Evolutionary conservation across 2,329 filamentous ascomycete species (phyloP).

Genomic region (Curvularia lunata): DNA sequence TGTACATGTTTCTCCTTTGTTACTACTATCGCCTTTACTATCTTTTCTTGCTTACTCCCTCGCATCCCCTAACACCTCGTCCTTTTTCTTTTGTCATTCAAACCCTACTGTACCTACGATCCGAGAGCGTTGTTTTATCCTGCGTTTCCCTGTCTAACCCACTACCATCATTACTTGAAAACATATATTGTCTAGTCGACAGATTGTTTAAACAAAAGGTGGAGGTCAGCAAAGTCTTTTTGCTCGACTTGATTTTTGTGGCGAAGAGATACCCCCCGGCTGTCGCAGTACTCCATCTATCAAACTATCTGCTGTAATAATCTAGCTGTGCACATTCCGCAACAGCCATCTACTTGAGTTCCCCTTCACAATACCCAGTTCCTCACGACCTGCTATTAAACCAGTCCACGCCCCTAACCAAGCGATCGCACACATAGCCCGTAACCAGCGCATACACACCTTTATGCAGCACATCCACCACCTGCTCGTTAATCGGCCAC

Average conservation of each 20-base stretch:
- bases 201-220: background rate
- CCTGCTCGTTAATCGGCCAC: constrained; percentile 45
- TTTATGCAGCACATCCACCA: constrained; percentile 42
- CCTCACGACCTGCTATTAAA: constrained; percentile 14
- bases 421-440: constrained; percentile 35
- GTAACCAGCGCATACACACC: constrained; percentile 35
- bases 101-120: background rate
- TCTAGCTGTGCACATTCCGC: background rate
- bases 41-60: background rate
- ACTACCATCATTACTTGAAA: background rate
- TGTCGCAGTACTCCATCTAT: background rate
- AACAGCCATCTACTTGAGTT: background rate
- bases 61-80: too few relatives aligned
- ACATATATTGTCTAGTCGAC: background rate
- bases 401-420: constrained; percentile 28
- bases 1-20: constrained; percentile 1
- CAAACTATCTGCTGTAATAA: too few relatives aligned
- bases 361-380: background rate
- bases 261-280: background rate
- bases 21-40: too few relatives aligned
- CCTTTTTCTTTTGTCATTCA: background rate
- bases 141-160: too few relatives aligned
- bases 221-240: too few relatives aligned
- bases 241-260: too few relatives aligned
- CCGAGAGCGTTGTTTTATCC: background rate